Evolutionary conservation across 2,329 filamentous ascomycete species (phyloP).

Genomic region (Rhynchosporium graminicola): DNA sequence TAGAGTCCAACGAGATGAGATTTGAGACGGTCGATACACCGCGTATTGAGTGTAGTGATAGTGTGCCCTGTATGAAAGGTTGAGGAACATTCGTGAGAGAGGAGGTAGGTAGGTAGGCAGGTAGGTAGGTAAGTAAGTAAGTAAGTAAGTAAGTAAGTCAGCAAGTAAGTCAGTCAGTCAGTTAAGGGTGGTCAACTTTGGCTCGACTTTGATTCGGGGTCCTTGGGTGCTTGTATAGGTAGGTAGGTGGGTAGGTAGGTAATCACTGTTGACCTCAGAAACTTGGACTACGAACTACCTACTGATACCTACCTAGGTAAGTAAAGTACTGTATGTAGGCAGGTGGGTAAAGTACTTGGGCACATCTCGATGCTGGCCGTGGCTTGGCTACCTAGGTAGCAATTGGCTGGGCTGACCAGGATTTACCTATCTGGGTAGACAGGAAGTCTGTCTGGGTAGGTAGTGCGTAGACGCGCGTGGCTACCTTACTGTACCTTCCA

Average conservation of each 20-base stretch:
- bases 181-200: background rate
- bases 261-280: background rate
- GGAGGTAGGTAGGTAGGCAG: no score
- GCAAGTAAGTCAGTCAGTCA: slow-evolving; percentile 15
- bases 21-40: no score
- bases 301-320: no score
- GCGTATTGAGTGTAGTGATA: no score
- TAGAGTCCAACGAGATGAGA: background rate
- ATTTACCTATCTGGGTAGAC: background rate
- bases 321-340: no score
- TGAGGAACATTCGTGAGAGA: no score
- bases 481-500: background rate
- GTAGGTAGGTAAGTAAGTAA: background rate
- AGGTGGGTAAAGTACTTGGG: background rate
- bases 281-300: no score
- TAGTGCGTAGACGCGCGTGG: background rate
- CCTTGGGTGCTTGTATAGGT: slow-evolving; percentile 4
- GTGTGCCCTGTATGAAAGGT: no score
- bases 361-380: slow-evolving; percentile 8
- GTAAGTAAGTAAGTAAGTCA: background rate
- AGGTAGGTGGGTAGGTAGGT: no score
- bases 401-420: background rate
- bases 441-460: background rate
- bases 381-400: slow-evolving; percentile 4
- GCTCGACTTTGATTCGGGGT: background rate